phyloP scores from a whole-genome alignment of 1,139 yeast genomes.

The Geotrichum phurueaensis region DNA sequence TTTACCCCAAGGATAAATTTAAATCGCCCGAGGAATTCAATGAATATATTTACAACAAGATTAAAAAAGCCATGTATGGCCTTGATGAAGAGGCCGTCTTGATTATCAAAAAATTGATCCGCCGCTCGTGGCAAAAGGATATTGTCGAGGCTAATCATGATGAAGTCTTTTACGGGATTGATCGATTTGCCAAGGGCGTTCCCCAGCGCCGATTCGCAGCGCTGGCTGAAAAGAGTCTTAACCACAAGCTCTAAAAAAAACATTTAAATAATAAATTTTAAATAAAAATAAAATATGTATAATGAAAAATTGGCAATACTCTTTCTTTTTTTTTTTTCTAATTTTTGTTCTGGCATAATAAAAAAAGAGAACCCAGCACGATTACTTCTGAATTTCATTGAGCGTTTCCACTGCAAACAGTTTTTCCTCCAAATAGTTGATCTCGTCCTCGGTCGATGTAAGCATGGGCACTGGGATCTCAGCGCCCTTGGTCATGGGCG shows the following conservation, averaged over 20 bases:
- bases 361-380: neutral
- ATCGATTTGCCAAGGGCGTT: constrained; percentile 63
- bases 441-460: constrained; percentile 27
- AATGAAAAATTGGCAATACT: neutral
- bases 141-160: constrained; percentile 51
- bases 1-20: constrained; percentile 43
- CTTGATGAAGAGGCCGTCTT: constrained; percentile 56
- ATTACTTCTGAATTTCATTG: constrained; percentile 7
- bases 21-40: constrained; percentile 57
- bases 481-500: constrained; percentile 26
- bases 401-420: constrained; percentile 25
- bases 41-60: constrained; percentile 43
- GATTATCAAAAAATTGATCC: constrained; percentile 54
- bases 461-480: constrained; percentile 31
- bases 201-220: constrained; percentile 66
- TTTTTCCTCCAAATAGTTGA: constrained; percentile 27
- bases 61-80: constrained; percentile 35
- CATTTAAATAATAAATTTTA: neutral
- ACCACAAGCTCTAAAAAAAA: constrained; percentile 49
- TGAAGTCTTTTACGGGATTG: constrained; percentile 64
- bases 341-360: neutral
- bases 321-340: neutral
- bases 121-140: constrained; percentile 36
- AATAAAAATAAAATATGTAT: neutral
- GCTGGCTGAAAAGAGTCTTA: constrained; percentile 50